Evolutionary conservation across 2,329 filamentous ascomycete species (phyloP).

Genomic region (Penicillium expansum): DNA sequence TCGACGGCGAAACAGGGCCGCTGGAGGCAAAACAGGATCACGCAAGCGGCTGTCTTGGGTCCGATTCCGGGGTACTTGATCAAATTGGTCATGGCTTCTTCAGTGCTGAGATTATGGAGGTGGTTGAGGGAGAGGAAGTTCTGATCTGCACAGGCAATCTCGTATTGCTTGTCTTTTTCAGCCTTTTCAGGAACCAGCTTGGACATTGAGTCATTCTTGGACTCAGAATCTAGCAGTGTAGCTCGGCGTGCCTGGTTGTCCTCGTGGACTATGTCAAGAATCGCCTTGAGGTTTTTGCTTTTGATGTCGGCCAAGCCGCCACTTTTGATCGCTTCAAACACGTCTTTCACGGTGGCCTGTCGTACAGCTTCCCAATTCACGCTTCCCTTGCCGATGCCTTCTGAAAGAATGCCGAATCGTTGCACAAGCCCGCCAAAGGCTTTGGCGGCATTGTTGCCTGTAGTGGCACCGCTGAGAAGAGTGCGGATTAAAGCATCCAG

Average conservation of each 20-base stretch:
- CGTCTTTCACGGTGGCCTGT: conserved; percentile 55
- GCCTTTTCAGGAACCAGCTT: conserved; percentile 36
- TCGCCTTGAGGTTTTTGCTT: conserved; percentile 68
- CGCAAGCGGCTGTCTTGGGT: conserved; percentile 65
- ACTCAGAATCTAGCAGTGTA: conserved; percentile 46
- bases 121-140: conserved; percentile 65
- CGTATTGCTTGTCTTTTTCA: conserved; percentile 53
- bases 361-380: conserved; percentile 74
- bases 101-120: conserved; percentile 53
- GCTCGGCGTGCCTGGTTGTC: conserved; percentile 62
- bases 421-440: conserved; percentile 65
- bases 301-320: conserved; percentile 72
- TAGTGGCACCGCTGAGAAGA: conserved; percentile 60
- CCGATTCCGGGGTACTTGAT: conserved; percentile 62
- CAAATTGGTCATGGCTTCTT: conserved; percentile 58
- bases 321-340: conserved; percentile 66
- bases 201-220: conserved; percentile 36
- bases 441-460: conserved; percentile 59
- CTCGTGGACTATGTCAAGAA: conserved; percentile 68
- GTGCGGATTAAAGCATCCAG: conserved; percentile 64
- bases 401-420: conserved; percentile 61
- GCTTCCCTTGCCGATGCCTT: conserved; percentile 66
- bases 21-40: conserved; percentile 63
- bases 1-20: conserved; percentile 64
- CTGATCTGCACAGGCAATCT: conserved; percentile 57